These are phyloP conservation scores for Thuidium tamariscinum DNA, from an alignment of 225 moss, liverwort and hornwort species.

Conservation along the genomic window DNA sequence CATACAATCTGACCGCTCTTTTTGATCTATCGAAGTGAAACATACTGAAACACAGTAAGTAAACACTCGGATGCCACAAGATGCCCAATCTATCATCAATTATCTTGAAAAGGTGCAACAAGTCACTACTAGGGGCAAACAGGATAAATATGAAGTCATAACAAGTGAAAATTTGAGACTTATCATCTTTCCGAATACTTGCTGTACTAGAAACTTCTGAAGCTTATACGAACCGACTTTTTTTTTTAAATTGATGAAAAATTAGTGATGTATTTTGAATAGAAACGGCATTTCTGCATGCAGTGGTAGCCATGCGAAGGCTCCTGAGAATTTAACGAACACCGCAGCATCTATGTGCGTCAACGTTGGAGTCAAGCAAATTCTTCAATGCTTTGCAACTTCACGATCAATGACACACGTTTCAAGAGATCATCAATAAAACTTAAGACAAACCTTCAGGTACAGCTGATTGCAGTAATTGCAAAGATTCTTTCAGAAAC, in stretches of 20 bases:
- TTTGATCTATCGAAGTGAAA: neutral
- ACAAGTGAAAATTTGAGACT: neutral
- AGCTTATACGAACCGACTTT: neutral
- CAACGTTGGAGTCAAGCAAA: neutral
- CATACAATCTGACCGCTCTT: neutral
- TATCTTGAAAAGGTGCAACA: neutral
- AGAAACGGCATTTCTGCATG: neutral
- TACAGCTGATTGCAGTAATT: conserved; percentile 37
- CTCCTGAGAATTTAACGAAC: neutral
- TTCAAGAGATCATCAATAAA: neutral
- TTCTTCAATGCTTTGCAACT: neutral
- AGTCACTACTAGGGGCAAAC: neutral
- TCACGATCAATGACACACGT: neutral
- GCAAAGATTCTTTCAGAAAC: conserved; percentile 58
- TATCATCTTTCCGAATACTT: neutral
- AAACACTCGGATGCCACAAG: neutral
- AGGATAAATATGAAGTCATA: neutral
- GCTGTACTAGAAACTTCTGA: neutral
- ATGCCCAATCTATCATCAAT: neutral
- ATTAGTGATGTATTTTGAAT: neutral
- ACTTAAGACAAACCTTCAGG: conserved; percentile 36
- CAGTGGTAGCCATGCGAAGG: neutral
- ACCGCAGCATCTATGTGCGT: neutral
- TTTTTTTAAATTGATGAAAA: neutral
- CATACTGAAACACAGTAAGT: neutral